A percentile compares a stretch with the other conserved stretches of the same genome.
These are phyloP conservation scores for Parachaetomium inaequale DNA, from an alignment of 495 filamentous ascomycete species.

Conservation along the genomic window DNA sequence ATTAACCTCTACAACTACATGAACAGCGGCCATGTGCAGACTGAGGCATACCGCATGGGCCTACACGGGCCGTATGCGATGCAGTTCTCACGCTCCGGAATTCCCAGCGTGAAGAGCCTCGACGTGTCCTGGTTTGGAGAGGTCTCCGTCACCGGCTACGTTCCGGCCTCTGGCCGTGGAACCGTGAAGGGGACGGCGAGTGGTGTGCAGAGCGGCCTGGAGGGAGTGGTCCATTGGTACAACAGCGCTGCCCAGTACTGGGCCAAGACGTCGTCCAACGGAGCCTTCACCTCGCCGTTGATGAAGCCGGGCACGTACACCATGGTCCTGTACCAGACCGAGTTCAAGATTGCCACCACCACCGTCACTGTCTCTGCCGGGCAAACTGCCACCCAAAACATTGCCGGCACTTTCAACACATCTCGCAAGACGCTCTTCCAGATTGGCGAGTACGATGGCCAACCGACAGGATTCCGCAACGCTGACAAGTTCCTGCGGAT, in stretches of 20 bases:
- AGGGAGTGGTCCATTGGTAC: constrained; percentile 63
- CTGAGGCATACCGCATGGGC: constrained; percentile 58
- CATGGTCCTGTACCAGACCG: constrained; percentile 64
- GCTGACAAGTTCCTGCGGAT: constrained; percentile 62
- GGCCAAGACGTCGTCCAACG: constrained; percentile 51
- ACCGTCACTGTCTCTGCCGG: constrained; percentile 55
- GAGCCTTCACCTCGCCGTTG: constrained; percentile 57
- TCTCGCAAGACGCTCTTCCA: constrained; percentile 53
- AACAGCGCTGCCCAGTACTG: constrained; percentile 63
- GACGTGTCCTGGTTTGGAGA: constrained; percentile 60
- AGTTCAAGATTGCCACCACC: constrained; percentile 53
- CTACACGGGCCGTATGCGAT: constrained; percentile 66
- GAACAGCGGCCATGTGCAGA: constrained; percentile 63
- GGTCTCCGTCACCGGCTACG: constrained; percentile 56
- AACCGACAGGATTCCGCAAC: constrained; percentile 63
- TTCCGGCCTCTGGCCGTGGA: constrained; percentile 52
- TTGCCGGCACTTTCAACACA: constrained; percentile 44
- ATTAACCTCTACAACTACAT: constrained; percentile 67
- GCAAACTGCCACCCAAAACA: constrained; percentile 49
- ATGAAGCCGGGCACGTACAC: constrained; percentile 68
- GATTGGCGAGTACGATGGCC: constrained; percentile 62
- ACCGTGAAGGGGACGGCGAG: constrained; percentile 57
- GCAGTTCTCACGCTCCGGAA: constrained; percentile 56
- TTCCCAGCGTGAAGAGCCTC: constrained; percentile 44
- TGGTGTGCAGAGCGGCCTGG: constrained; percentile 43